These are phyloP conservation scores for Thuidium tamariscinum DNA, from an alignment of 225 moss, liverwort and hornwort species.

Conservation along the genomic window DNA sequence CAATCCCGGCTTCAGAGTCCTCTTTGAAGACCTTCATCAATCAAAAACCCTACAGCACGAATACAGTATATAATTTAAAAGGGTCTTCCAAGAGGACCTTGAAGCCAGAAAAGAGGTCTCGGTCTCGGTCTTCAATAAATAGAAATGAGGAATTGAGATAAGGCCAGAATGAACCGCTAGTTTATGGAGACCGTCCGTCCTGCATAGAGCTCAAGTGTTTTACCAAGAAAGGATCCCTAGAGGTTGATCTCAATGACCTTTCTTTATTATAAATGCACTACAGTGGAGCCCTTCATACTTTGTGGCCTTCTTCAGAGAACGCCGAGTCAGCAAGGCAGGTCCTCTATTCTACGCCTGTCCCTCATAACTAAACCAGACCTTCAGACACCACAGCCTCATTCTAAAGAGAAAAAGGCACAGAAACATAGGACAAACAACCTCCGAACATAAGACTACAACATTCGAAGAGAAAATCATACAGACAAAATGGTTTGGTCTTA, in stretches of 20 bases:
- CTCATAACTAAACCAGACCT: background rate
- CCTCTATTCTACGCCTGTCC: background rate
- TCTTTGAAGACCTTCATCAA: background rate
- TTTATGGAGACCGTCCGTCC: background rate
- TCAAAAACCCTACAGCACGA: background rate
- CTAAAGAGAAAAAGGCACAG: background rate
- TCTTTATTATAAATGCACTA: background rate
- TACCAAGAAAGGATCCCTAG: background rate
- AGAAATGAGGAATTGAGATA: background rate
- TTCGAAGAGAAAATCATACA: background rate
- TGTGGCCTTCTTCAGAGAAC: background rate
- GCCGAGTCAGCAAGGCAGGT: too few species aligned
- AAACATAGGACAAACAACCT: background rate
- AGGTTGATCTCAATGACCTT: background rate
- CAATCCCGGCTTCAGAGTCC: background rate
- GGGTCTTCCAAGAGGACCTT: background rate
- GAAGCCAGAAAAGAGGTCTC: background rate
- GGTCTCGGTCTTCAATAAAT: background rate
- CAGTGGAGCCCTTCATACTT: background rate
- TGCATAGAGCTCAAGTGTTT: too few species aligned
- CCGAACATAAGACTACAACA: background rate
- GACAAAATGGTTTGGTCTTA: background rate
- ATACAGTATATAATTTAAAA: background rate
- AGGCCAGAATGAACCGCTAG: background rate
- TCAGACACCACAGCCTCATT: background rate